These are phyloP conservation scores for Magnaporthiopsis rhizophila DNA, from an alignment of 2,329 filamentous ascomycete species.

Conservation along the genomic window DNA sequence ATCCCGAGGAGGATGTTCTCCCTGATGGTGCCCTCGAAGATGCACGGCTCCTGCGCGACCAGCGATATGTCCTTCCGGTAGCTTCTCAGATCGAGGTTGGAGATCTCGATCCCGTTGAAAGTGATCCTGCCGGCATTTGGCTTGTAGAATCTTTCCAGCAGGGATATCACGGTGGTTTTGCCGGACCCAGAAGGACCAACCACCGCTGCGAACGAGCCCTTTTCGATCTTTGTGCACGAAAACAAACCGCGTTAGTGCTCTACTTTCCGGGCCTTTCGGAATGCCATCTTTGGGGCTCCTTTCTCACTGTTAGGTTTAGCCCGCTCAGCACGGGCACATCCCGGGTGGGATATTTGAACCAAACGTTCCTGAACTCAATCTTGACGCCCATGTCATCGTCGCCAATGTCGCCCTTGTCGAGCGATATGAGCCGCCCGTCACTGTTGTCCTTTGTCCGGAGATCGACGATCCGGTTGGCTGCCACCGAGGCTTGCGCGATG, in stretches of 20 bases:
- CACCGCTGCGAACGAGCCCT: conserved; percentile 24
- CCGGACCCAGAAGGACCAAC: conserved; percentile 24
- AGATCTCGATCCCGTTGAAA: conserved; percentile 49
- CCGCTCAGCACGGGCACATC: conserved; percentile 62
- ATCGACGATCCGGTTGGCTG: conserved; percentile 23
- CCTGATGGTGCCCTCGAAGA: conserved; percentile 42
- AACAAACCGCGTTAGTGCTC: neutral
- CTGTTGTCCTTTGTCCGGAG: conserved; percentile 16
- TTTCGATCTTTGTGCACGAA: conserved; percentile 15
- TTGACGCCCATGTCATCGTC: conserved; percentile 24
- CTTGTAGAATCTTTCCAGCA: conserved; percentile 31
- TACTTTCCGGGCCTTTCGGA: neutral
- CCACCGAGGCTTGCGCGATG: conserved; percentile 23
- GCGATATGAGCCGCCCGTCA: conserved; percentile 17
- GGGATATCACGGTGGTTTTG: conserved; percentile 37
- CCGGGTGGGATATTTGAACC: conserved; percentile 63
- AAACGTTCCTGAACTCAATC: conserved; percentile 60
- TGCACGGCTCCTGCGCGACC: conserved; percentile 50
- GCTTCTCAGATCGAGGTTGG: conserved; percentile 38
- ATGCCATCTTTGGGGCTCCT: neutral
- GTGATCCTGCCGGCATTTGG: conserved; percentile 43
- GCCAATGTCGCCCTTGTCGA: conserved; percentile 19
- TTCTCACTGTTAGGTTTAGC: conserved; percentile 47
- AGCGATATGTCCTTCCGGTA: conserved; percentile 48
- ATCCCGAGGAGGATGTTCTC: conserved; percentile 24